A percentile compares a stretch with the other conserved stretches of the same genome.
Evolutionary conservation across 305 asterid genomes (phyloP).

Genomic region (Plantago lanceolata): DNA sequence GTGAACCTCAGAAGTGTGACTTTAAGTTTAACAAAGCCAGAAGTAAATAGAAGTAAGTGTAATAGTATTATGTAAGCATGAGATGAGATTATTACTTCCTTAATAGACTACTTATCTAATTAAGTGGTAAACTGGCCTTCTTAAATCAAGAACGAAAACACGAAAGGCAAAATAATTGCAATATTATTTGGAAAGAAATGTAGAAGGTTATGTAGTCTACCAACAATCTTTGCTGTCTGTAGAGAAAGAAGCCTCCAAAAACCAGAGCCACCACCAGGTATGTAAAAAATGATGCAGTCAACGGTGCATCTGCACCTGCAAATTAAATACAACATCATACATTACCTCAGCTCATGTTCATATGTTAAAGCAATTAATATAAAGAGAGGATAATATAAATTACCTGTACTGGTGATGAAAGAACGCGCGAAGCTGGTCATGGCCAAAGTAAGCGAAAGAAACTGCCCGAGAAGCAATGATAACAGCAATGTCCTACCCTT

Average conservation of each 20-base stretch:
- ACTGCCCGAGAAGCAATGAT: background rate
- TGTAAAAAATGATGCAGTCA: constrained; percentile 52
- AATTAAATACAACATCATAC: background rate
- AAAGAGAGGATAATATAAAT: background rate
- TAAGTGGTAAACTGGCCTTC: too few relatives aligned
- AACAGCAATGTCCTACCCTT: background rate
- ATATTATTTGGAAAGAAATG: background rate
- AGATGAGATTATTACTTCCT: too few relatives aligned
- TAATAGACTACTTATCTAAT: too few relatives aligned
- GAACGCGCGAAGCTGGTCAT: background rate
- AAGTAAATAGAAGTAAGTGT: too few relatives aligned
- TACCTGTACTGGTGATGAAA: constrained; percentile 4
- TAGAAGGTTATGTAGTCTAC: constrained; percentile 23
- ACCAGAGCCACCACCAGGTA: constrained; percentile 51
- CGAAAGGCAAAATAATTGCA: too few relatives aligned
- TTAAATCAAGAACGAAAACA: too few relatives aligned
- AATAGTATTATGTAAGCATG: too few relatives aligned
- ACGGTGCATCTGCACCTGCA: constrained; percentile 42
- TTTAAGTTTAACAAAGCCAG: too few relatives aligned
- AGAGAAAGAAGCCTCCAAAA: constrained; percentile 57
- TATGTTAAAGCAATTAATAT: background rate
- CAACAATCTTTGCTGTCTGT: constrained; percentile 52
- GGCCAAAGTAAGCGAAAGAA: constrained; percentile 4
- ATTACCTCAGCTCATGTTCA: background rate
- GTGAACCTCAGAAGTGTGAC: too few relatives aligned